Percentiles rank a stretch among this genome's conserved stretches.
Conservation (phyloP, 257 asterid genomes). For the Sherardia arvensis region DNA sequence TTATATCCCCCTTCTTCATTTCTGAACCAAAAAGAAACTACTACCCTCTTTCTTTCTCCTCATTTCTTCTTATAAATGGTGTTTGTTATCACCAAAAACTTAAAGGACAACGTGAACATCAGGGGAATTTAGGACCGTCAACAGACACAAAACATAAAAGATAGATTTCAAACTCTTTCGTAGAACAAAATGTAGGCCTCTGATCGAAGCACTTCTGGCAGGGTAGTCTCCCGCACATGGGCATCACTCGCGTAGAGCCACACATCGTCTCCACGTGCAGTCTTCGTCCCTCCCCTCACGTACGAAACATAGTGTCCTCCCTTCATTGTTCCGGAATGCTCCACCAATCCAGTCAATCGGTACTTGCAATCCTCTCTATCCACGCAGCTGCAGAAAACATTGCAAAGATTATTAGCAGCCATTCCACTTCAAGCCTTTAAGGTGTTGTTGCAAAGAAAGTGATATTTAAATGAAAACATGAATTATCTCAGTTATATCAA, state of each 20-base stretch:
- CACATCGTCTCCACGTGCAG: constrained; percentile 17
- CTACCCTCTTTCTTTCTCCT: constrained; percentile 7
- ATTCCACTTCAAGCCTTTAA: no score
- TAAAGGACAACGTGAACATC: constrained; percentile 7
- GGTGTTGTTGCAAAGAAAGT: no score
- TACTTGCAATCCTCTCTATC: constrained; percentile 30
- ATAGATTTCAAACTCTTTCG: constrained; percentile 42
- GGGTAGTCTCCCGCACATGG: constrained; percentile 46
- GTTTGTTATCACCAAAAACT: constrained; percentile 18
- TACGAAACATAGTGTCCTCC: constrained; percentile 84
- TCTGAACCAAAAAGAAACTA: constrained; percentile 4
- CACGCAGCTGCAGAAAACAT: constrained; percentile 29
- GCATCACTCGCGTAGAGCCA: constrained; percentile 85
- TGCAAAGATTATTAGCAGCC: neutral
- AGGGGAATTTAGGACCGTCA: neutral
- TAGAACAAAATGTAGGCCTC: constrained; percentile 88
- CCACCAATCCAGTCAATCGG: constrained; percentile 70
- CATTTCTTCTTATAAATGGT: constrained; percentile 3
- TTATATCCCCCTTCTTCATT: neutral
- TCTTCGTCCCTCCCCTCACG: constrained; percentile 44
- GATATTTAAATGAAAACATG: no score
- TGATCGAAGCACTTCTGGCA: constrained; percentile 53
- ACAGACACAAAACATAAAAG: neutral
- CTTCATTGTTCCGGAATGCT: constrained; percentile 80
- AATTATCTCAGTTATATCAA: no score